Conservation (phyloP, 129 eudicot species). For the Tanacetum coccineum region DNA sequence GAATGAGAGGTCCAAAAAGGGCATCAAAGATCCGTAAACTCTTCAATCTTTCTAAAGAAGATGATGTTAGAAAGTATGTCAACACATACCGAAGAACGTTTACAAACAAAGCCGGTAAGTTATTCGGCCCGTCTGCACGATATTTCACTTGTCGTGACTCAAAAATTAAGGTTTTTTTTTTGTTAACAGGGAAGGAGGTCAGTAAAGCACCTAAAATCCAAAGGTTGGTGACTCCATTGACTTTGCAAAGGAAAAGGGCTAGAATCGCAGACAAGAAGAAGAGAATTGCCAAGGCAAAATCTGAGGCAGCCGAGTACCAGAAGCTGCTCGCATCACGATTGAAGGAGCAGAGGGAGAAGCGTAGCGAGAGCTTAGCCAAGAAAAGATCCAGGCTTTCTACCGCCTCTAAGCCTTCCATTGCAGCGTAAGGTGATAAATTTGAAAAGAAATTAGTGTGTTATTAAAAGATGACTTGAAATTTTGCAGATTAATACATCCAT, state of each 20-base stretch:
- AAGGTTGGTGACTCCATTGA: slow-evolving; percentile 72
- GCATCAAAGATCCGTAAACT: slow-evolving; percentile 72
- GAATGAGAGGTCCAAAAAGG: slow-evolving; percentile 80
- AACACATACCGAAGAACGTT: slow-evolving; percentile 63
- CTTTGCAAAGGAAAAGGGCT: slow-evolving; percentile 68
- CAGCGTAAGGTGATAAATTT: slow-evolving; percentile 17
- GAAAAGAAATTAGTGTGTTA: neutral
- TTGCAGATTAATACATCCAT: neutral
- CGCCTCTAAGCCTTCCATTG: slow-evolving; percentile 54
- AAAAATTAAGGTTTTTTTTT: no score
- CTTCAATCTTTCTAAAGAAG: slow-evolving; percentile 64
- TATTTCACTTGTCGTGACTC: neutral
- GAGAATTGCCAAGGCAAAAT: slow-evolving; percentile 63
- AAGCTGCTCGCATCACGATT: slow-evolving; percentile 63
- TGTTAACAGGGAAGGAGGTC: slow-evolving; percentile 45
- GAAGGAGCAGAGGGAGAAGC: slow-evolving; percentile 73
- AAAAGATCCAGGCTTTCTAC: slow-evolving; percentile 61
- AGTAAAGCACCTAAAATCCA: slow-evolving; percentile 78
- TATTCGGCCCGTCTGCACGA: neutral
- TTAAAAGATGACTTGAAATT: slow-evolving; percentile 11
- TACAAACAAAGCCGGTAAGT: slow-evolving; percentile 54
- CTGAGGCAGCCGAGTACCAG: slow-evolving; percentile 71
- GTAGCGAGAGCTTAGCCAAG: slow-evolving; percentile 78
- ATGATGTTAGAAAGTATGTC: slow-evolving; percentile 71
- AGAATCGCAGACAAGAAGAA: slow-evolving; percentile 71